These are phyloP conservation scores for Ceratobasidium sp. DNA, from an alignment of 1,284 basidiomycete genomes.

Conservation along the genomic window DNA sequence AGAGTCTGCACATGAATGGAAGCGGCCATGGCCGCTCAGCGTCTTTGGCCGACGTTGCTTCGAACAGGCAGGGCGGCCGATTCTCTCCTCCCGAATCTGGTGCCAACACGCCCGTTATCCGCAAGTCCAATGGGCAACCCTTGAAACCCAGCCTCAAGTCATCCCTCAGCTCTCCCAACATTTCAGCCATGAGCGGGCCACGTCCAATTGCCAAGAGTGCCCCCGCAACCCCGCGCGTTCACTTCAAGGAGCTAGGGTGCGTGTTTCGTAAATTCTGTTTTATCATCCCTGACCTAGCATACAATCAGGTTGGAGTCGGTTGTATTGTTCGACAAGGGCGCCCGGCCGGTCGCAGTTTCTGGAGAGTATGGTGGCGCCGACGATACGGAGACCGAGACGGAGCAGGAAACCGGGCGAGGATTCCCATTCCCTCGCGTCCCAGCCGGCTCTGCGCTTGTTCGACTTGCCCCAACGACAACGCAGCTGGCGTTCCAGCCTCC, in stretches of 20 bases:
- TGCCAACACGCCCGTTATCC: slow-evolving; percentile 24
- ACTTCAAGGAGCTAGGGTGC: slow-evolving; percentile 39
- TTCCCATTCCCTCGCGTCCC: slow-evolving; percentile 47
- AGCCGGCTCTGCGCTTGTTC: slow-evolving; percentile 7
- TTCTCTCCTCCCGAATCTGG: slow-evolving; percentile 24
- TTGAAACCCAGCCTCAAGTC: slow-evolving; percentile 40
- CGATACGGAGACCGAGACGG: slow-evolving; percentile 49
- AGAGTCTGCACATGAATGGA: slow-evolving; percentile 12
- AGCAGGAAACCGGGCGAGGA: slow-evolving; percentile 41
- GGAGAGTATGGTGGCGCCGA: slow-evolving; percentile 42
- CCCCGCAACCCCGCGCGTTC: slow-evolving; percentile 31
- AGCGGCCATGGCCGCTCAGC: slow-evolving; percentile 34
- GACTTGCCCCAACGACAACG: slow-evolving; percentile 35
- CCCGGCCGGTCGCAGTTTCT: slow-evolving; percentile 45
- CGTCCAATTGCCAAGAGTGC: slow-evolving; percentile 35
- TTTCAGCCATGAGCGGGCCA: slow-evolving; percentile 30
- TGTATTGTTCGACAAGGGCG: slow-evolving; percentile 45
- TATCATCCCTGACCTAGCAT: slow-evolving; percentile 8
- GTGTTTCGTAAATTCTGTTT: slow-evolving; percentile 7
- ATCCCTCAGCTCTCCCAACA: slow-evolving; percentile 38
- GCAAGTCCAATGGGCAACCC: slow-evolving; percentile 36
- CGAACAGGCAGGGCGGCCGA: not conserved
- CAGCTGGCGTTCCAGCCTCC: slow-evolving; percentile 33
- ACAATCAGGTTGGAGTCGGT: slow-evolving; percentile 45
- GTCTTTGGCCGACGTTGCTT: slow-evolving; percentile 31